Evolutionary conservation across 345 rosid species (phyloP), one percentile per base, ranked within the genome.

Genomic region (Eucalyptus sp.): DNA sequence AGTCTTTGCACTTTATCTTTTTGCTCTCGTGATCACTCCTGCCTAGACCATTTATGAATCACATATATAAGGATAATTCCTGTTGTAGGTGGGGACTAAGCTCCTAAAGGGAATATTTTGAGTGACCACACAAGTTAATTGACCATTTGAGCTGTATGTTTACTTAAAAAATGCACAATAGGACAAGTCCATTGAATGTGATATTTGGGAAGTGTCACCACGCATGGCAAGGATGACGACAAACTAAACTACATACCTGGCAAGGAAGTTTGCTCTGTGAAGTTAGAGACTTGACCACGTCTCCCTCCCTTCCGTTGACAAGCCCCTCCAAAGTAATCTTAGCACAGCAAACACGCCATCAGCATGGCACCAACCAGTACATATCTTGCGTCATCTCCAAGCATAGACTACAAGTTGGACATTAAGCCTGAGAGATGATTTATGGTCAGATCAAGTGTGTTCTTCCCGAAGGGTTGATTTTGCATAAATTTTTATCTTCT

Each of bases 31-130:
- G 37, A 64, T 64, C 76, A 4, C 76, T n/a, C 41, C 33, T 31
- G 41, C 76, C 76, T n/a, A n/a, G 41, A n/a, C 17, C 41, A n/a
- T 66, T n/a, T n/a, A 66, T 2, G 3, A 15, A n/a, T 7, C 41
- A 2, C 18, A 5, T 16, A 1, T 66, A 31, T 68, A 68, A 33
- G 0, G 13, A 31, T 10, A 2, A 16, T 17, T 7, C 24, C 7
- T 4, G 13, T 17, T 33, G 5, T 4, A 8, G 1, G 41, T 68
- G 13, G 6, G 12, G 20, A 2, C 13, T 17, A 8, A 68, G 24
- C 12, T 41, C 43, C 4, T 9, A 3, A 68, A 33, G 17, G 44
- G 24, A 33, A 31, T 33, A 31, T 4, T 31, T 64, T n/a, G 41
- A 66, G 5, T 66, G 33, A 66, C 22, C 11, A 66, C 41, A 31